Evolutionary conservation across 345 rosid genomes (phyloP).

Genomic region (Raphanus raphanistrum): DNA sequence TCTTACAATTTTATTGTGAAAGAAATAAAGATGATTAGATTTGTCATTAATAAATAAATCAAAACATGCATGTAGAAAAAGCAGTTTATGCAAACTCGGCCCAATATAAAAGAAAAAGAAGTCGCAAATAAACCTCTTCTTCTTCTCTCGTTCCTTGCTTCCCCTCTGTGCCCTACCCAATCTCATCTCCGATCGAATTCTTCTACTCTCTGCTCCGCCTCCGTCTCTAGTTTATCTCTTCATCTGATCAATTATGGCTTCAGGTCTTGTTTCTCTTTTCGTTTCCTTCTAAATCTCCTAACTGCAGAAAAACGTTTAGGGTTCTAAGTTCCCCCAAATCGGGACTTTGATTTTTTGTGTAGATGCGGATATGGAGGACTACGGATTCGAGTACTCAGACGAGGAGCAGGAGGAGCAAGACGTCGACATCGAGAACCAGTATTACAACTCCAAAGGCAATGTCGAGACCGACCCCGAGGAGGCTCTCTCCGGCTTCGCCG

Average conservation of each 20-base stretch:
- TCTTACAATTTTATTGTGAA: too few species aligned
- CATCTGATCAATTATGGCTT: background rate
- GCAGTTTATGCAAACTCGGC: background rate
- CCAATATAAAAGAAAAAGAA: background rate
- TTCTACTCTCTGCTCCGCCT: background rate
- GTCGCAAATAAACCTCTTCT: background rate
- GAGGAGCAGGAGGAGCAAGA: slow-evolving; percentile 99
- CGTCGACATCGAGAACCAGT: slow-evolving; percentile 96
- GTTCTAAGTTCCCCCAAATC: background rate
- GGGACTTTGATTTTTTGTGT: too few species aligned
- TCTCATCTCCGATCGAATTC: background rate
- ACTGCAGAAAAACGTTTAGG: background rate
- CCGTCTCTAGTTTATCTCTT: background rate
- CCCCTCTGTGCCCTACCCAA: background rate
- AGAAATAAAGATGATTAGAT: background rate
- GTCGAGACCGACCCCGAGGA: slow-evolving; percentile 92
- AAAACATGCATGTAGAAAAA: background rate
- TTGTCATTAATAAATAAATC: background rate
- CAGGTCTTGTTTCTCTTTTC: background rate
- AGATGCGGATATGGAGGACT: slow-evolving; percentile 99
- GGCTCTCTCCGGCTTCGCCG: slow-evolving; percentile 94
- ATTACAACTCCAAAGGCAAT: slow-evolving; percentile 93
- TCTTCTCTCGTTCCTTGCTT: background rate
- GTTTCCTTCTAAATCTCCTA: background rate
- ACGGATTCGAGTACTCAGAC: slow-evolving; percentile 96